Evolutionary conservation across 495 filamentous ascomycete genomes (phyloP), one percentile per base, ranked within the genome.

Genomic region (Cenococcum geophilum): DNA sequence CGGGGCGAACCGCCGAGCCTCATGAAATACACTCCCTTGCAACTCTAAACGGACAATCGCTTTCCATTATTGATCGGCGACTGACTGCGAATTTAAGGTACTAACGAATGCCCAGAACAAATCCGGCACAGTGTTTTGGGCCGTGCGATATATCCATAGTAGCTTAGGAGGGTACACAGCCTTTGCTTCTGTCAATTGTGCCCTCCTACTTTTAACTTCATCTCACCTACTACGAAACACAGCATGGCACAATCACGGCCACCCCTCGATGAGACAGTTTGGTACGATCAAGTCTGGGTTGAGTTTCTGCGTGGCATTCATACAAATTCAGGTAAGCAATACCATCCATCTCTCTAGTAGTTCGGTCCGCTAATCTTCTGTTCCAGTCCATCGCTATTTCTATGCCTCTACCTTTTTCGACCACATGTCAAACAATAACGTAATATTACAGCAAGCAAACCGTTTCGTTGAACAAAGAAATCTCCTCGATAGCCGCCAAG

Each of bases 341-440:
- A 23, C n/a, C 14, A 36, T 1, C 34, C 11, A 23, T 36, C 52
- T 14, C 37, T 36, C 27, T 57, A 11, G 18, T 6, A 8, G 5
- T 52, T 9, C 18, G 18, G 18, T 45, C 4, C 40, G 11, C 49
- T 14, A 32, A 32, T 32, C 2, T 32, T 32, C 6, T 32, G 27
- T 32, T 32, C 27, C 6, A 78, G 85, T 97, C 32, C 86, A 95
- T 52, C 90, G 86, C 74, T 98, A 98, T 74, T 97, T 98, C 71
- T 82, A 84, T 52, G 75, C 87, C 63, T 96, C 90, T 1, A 89
- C 91, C 0, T 98, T 96, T 78, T 97, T 89, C 73, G 93, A 98
- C 69, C 77, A 76, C 23, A 91, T 85, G 9, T 91, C 89, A 36
- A 97, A 96, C 75, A 97, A 97, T 72, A 84, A 83, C 60, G 81